phyloP scores from a whole-genome alignment of 2,329 filamentous ascomycete species.

The Colletotrichum melonis region DNA sequence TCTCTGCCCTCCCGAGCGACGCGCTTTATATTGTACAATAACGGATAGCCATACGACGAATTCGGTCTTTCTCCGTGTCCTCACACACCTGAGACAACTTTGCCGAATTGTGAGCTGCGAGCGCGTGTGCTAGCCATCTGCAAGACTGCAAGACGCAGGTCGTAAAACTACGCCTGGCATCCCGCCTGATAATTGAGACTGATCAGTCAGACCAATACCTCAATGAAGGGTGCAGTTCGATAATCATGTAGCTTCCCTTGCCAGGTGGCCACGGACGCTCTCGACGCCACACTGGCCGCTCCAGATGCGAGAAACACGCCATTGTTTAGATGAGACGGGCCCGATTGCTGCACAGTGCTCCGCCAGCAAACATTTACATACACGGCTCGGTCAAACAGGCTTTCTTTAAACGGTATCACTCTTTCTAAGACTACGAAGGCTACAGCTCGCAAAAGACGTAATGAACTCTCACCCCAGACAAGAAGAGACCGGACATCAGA shows the following conservation, averaged over 20 bases:
- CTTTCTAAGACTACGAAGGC: neutral
- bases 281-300: neutral
- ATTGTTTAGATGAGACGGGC: constrained; percentile 19
- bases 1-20: neutral
- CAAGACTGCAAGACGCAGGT: constrained; percentile 5
- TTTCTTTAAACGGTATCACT: neutral
- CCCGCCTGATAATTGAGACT: neutral
- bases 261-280: constrained; percentile 13
- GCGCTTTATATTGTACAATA: neutral
- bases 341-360: constrained; percentile 19
- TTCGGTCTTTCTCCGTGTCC: neutral
- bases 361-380: constrained; percentile 13
- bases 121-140: constrained; percentile 8
- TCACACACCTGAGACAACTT: constrained; percentile 1
- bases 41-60: constrained; percentile 4
- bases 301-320: constrained; percentile 16
- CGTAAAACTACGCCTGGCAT: neutral
- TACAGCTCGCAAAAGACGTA: neutral
- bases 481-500: constrained; percentile 5
- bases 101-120: constrained; percentile 1
- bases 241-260: neutral
- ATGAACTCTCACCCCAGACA: constrained; percentile 11
- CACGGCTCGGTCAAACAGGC: constrained; percentile 17
- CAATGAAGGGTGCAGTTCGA: neutral
- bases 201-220: neutral